Conservation (phyloP, 106 monocot species). For the Dioscorea dumetorum region DNA sequence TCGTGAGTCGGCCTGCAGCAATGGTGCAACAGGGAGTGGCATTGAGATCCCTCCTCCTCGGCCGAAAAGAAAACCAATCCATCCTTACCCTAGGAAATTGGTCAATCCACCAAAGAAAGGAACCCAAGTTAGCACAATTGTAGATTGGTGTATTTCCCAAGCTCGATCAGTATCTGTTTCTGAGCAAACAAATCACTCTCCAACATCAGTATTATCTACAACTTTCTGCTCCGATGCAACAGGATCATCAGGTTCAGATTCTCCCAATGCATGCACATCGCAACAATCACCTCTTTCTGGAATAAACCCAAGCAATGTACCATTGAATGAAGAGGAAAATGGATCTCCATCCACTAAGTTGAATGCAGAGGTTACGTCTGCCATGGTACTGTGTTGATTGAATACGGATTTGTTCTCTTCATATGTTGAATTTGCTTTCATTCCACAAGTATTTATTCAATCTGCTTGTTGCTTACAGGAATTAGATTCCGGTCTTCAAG, state of each 20-base stretch:
- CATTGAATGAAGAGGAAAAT: conserved; percentile 24
- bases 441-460: no score
- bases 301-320: conserved; percentile 3
- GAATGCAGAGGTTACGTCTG: conserved; percentile 6
- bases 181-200: conserved; percentile 52
- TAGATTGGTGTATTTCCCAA: conserved; percentile 15
- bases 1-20: conserved; percentile 17
- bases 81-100: conserved; percentile 83
- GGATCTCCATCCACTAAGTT: neutral
- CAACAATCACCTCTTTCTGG: conserved; percentile 21
- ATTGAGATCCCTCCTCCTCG: conserved; percentile 85
- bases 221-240: conserved; percentile 24
- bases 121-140: conserved; percentile 2
- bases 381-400: conserved; percentile 19
- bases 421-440: no score
- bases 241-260: conserved; percentile 18
- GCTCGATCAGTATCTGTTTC: conserved; percentile 8
- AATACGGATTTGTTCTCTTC: neutral
- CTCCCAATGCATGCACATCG: conserved; percentile 18
- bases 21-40: conserved; percentile 9
- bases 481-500: conserved; percentile 7
- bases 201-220: conserved; percentile 54
- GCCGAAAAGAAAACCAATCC: conserved; percentile 68
- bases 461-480: conserved; percentile 14
- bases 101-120: conserved; percentile 10